Evolutionary conservation across 2,329 filamentous ascomycete genomes (phyloP), one percentile per base, ranked within the genome.

Genomic region (Cladophialophora psammophila): DNA sequence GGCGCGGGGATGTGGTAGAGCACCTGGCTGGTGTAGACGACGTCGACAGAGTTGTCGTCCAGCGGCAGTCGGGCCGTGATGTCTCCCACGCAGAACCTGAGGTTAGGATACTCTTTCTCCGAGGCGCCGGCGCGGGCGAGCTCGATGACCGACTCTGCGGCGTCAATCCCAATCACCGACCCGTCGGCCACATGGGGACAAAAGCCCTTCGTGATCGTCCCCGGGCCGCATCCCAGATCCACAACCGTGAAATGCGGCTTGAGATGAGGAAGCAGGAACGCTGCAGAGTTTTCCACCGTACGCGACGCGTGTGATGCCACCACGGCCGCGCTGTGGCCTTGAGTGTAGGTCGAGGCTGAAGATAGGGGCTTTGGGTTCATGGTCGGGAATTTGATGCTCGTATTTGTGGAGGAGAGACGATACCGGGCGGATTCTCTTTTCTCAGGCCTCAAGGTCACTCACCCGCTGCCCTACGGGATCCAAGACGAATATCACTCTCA

Each of bases 11-110:
- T 76, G 74, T 89, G 87, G 67, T 83, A 80, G 9, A 89, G 77
- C 3, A 88, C 82, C 72, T 88, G 86, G 71, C 87, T 84, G n/a
- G 81, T 82, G 71, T 85, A 84, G 7, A 88, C 85, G 13, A 89
- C 75, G 69, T 89, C 87, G 67, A 88, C 88, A 1, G 78, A 74
- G 20, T 76, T 78, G 61, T 87, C 82, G 2, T 77, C 69, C 50
- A 79, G 82, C 1, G 76, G 66, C 61, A 84, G 77, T 9, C 73
- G 69, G 64, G 80, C 77, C 0, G 67, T 66, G 6, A 80, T 81
- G 76, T 80, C 76, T 7, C 76, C 78, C n/a, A 74, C 69, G 7
- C 69, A 70, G 64, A 80, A 80, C 1, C 69, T 64, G 12, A 79
- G 71, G 59, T 79, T 80, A 9, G 62, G 61, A 5, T 79, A 63